Conservation (phyloP, 257 asterid species). For the Jacaranda mimosifolia region DNA sequence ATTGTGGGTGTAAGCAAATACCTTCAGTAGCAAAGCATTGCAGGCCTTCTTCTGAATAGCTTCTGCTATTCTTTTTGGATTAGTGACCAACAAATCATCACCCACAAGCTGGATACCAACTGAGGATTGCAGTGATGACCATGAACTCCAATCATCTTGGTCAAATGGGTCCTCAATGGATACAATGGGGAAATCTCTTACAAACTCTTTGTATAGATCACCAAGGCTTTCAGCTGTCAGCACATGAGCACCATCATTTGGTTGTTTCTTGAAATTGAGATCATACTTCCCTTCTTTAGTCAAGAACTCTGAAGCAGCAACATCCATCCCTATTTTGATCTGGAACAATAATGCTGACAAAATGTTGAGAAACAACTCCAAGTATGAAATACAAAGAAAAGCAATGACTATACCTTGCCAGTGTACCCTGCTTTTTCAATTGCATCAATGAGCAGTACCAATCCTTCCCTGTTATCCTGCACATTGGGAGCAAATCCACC, state of each 20-base stretch:
- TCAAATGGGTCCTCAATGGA: slow-evolving; percentile 99
- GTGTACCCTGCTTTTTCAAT: slow-evolving; percentile 96
- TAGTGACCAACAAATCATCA: slow-evolving; percentile 92
- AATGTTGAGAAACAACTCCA: slow-evolving; percentile 22
- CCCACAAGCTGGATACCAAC: slow-evolving; percentile 94
- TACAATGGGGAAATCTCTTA: slow-evolving; percentile 92
- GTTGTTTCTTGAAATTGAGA: slow-evolving; percentile 95
- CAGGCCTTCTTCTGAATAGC: slow-evolving; percentile 92
- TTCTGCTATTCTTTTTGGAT: slow-evolving; percentile 94
- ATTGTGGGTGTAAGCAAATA: slow-evolving; percentile 28
- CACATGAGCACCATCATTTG: slow-evolving; percentile 95
- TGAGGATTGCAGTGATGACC: slow-evolving; percentile 88
- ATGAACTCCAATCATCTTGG: slow-evolving; percentile 98
- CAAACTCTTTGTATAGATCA: slow-evolving; percentile 82
- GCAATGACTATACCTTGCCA: slow-evolving; percentile 64
- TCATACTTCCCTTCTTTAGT: slow-evolving; percentile 89
- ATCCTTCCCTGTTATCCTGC: slow-evolving; percentile 96
- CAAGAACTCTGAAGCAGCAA: slow-evolving; percentile 97
- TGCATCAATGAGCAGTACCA: slow-evolving; percentile 91
- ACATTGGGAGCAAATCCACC: slow-evolving; percentile 99
- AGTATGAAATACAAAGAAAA: slow-evolving; percentile 13
- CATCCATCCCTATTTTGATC: slow-evolving; percentile 99
- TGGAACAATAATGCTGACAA: slow-evolving; percentile 44
- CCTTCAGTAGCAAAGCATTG: slow-evolving; percentile 94
- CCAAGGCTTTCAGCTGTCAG: slow-evolving; percentile 76